These are phyloP conservation scores for Leucoagaricus sp. DNA, from an alignment of 1,284 basidiomycete genomes.

Conservation along the genomic window DNA sequence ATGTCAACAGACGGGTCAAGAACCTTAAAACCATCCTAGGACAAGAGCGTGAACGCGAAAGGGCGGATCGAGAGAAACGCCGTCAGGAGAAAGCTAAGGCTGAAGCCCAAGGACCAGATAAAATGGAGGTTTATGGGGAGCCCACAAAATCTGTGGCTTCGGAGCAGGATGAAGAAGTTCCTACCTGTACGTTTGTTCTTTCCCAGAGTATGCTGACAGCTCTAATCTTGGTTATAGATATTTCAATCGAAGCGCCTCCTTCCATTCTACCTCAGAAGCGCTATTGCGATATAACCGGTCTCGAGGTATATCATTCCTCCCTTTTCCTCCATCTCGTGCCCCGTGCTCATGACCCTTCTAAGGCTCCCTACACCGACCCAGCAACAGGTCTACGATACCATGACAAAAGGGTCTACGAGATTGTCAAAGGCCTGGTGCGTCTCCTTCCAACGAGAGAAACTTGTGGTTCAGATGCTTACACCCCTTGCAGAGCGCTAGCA, in stretches of 20 bases:
- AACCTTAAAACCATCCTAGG: constrained; percentile 74
- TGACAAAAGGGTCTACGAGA: constrained; percentile 83
- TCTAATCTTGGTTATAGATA: constrained; percentile 49
- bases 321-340: not conserved
- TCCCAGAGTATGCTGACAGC: not conserved
- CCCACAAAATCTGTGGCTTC: not conserved
- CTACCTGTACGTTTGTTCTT: constrained; percentile 57
- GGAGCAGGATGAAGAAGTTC: constrained; percentile 49
- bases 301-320: constrained; percentile 54
- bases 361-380: constrained; percentile 88
- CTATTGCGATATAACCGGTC: constrained; percentile 87
- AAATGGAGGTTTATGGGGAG: constrained; percentile 54
- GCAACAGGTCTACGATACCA: constrained; percentile 81
- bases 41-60: constrained; percentile 74
- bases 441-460: not conserved
- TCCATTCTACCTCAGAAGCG: constrained; percentile 76
- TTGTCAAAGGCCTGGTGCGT: constrained; percentile 78
- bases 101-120: constrained; percentile 38
- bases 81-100: constrained; percentile 44
- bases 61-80: constrained; percentile 59
- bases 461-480: not conserved
- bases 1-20: constrained; percentile 67
- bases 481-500: constrained; percentile 39
- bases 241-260: constrained; percentile 84
- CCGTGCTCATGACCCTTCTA: constrained; percentile 2